Evolutionary conservation across 805 yeast genomes (phyloP).

Genomic region (Candida insectalens): DNA sequence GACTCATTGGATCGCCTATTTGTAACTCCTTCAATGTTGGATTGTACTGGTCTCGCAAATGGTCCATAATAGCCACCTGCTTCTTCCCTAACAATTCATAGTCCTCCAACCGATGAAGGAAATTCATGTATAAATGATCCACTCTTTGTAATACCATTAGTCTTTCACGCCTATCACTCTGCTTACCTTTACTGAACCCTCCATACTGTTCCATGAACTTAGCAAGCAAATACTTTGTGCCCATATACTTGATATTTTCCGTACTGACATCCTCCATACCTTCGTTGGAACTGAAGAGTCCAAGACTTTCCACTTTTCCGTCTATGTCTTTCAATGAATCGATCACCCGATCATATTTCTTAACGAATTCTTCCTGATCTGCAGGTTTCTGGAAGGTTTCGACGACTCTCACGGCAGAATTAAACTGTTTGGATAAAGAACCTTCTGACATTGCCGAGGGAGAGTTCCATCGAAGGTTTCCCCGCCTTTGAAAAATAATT

Average conservation of each 20-base stretch:
- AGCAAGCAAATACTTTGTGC: conserved; percentile 53
- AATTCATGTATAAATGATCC: conserved; percentile 34
- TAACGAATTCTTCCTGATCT: conserved; percentile 4
- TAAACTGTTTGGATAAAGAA: conserved; percentile 1
- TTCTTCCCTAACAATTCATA: conserved; percentile 30
- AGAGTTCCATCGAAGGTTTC: background rate
- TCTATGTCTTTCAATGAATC: conserved; percentile 12
- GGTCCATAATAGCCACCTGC: conserved; percentile 30
- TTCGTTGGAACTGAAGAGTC: conserved; percentile 68
- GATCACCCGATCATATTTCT: background rate
- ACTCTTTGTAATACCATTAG: conserved; percentile 29
- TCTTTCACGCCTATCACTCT: conserved; percentile 13
- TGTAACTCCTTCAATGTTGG: conserved; percentile 33
- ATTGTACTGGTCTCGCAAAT: conserved; percentile 28
- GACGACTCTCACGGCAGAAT: background rate
- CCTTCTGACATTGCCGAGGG: background rate
- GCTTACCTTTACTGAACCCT: conserved; percentile 10
- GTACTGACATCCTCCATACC: conserved; percentile 60
- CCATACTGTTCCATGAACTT: conserved; percentile 22
- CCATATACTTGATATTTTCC: conserved; percentile 47
- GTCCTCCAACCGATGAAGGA: conserved; percentile 33
- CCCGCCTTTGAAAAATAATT: background rate
- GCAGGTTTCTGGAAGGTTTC: background rate
- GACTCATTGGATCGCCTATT: conserved; percentile 23
- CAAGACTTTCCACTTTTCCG: conserved; percentile 32